A percentile compares a stretch with the other conserved stretches of the same genome.
Conservation (phyloP, 1,139 yeast species). For the Pneumocystis canis region DNA sequence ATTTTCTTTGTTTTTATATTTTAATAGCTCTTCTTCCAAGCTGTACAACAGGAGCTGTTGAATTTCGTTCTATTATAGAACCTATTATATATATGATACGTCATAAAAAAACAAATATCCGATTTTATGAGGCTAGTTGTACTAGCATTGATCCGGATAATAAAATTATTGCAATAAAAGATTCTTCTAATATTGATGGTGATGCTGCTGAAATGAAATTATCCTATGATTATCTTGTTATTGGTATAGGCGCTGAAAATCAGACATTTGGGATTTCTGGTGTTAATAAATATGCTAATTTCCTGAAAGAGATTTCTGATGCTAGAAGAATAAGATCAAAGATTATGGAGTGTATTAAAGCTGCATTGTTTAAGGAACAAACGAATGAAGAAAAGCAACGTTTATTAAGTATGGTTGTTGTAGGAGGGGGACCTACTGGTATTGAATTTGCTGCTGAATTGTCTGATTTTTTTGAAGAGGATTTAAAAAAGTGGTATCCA, state of each 20-base stretch:
- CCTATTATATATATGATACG: constrained; percentile 46
- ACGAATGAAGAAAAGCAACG: constrained; percentile 43
- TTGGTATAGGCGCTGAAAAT: constrained; percentile 50
- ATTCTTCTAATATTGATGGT: constrained; percentile 43
- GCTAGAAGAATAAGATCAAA: constrained; percentile 42
- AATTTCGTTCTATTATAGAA: constrained; percentile 68
- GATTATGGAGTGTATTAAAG: constrained; percentile 40
- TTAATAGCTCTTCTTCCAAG: constrained; percentile 65
- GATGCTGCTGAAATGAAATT: constrained; percentile 41
- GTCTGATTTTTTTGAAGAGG: constrained; percentile 87
- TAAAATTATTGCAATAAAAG: constrained; percentile 44
- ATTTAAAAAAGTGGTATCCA: constrained; percentile 78
- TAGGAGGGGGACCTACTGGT: constrained; percentile 64
- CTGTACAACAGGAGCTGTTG: constrained; percentile 86
- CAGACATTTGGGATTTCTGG: constrained; percentile 57
- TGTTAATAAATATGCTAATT: constrained; percentile 36
- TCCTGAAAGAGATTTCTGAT: constrained; percentile 50
- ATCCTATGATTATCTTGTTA: constrained; percentile 48
- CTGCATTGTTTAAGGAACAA: constrained; percentile 47
- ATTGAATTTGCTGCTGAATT: constrained; percentile 65
- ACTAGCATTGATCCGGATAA: constrained; percentile 58
- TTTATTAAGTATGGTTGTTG: constrained; percentile 45
- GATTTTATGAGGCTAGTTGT: constrained; percentile 84
- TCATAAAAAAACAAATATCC: constrained; percentile 61
- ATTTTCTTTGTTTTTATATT: background rate